phyloP scores from a whole-genome alignment of 208 protist species.

The Trypanosoma cruzi region DNA sequence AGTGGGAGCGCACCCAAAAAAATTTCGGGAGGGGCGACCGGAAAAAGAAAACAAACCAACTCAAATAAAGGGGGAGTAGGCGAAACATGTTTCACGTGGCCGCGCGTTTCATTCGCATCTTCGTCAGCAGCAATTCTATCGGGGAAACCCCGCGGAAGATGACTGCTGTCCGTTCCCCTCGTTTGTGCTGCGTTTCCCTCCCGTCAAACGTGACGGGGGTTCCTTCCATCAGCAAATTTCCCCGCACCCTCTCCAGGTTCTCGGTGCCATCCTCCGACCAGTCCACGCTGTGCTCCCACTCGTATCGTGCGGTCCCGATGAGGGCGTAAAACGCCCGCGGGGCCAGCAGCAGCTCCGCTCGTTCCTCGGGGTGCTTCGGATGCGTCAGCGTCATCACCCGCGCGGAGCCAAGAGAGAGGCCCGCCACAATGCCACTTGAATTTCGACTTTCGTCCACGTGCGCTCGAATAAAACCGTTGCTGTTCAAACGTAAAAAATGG shows the following conservation, averaged over 20 bases:
- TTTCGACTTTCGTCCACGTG: constrained; percentile 86
- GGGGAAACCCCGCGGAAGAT: constrained; percentile 85
- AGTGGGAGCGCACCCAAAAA: neutral
- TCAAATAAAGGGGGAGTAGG: neutral
- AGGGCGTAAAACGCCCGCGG: constrained; percentile 76
- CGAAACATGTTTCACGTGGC: neutral
- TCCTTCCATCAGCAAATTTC: constrained; percentile 53
- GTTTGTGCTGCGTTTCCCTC: constrained; percentile 41
- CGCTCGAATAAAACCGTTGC: constrained; percentile 81
- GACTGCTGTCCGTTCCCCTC: constrained; percentile 68
- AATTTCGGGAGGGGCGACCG: neutral
- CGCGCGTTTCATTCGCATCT: constrained; percentile 5
- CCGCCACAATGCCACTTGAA: constrained; percentile 81
- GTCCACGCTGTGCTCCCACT: constrained; percentile 87
- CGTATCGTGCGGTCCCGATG: constrained; percentile 73
- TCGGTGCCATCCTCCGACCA: constrained; percentile 77
- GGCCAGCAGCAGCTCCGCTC: constrained; percentile 76
- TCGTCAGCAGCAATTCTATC: constrained; percentile 66
- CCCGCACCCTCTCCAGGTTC: constrained; percentile 63
- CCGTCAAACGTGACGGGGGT: constrained; percentile 74
- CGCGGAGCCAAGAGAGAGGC: constrained; percentile 61
- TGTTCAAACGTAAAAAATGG: constrained; percentile 75
- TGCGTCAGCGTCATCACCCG: constrained; percentile 88
- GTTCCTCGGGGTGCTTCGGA: constrained; percentile 55
- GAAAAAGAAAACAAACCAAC: neutral